These are phyloP conservation scores for Euphorbia tirucalli DNA, from an alignment of 345 rosid genomes.

Conservation along the genomic window DNA sequence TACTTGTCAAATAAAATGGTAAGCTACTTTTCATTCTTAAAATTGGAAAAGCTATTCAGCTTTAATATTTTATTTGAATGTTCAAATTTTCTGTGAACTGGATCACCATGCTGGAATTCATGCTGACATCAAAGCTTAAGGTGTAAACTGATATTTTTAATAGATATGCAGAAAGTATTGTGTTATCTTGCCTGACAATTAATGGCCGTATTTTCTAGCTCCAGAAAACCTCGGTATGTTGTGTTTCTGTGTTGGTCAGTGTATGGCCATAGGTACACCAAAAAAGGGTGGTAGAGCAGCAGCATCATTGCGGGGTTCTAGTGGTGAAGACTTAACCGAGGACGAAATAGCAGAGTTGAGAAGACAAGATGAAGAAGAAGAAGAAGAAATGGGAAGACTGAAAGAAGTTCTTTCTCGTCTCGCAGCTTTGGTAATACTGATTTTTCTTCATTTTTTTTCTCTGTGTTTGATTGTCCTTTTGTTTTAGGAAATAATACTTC, in stretches of 20 bases:
- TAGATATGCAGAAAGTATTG: too few relatives aligned
- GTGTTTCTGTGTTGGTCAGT: slow-evolving; percentile 37
- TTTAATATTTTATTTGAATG: too few relatives aligned
- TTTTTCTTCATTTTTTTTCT: background rate
- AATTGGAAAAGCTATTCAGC: too few relatives aligned
- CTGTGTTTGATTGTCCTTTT: background rate
- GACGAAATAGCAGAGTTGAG: slow-evolving; percentile 34
- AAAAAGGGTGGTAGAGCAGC: slow-evolving; percentile 8
- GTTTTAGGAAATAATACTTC: background rate
- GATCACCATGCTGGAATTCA: too few relatives aligned
- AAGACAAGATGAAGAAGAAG: slow-evolving; percentile 49
- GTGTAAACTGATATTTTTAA: too few relatives aligned
- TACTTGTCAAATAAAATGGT: too few relatives aligned
- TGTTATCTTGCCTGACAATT: too few relatives aligned
- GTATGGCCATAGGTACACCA: slow-evolving; percentile 39
- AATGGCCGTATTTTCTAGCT: too few relatives aligned
- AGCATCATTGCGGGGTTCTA: background rate
- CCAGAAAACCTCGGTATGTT: too few relatives aligned
- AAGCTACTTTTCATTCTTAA: too few relatives aligned
- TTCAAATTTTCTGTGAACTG: too few relatives aligned
- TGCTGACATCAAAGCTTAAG: too few relatives aligned
- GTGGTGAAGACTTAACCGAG: slow-evolving; percentile 10
- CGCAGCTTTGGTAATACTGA: slow-evolving; percentile 45
- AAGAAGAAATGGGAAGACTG: slow-evolving; percentile 54
- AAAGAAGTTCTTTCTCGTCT: slow-evolving; percentile 61